Evolutionary conservation across 495 filamentous ascomycete genomes (phyloP).

Genomic region (Xylaria grammica): DNA sequence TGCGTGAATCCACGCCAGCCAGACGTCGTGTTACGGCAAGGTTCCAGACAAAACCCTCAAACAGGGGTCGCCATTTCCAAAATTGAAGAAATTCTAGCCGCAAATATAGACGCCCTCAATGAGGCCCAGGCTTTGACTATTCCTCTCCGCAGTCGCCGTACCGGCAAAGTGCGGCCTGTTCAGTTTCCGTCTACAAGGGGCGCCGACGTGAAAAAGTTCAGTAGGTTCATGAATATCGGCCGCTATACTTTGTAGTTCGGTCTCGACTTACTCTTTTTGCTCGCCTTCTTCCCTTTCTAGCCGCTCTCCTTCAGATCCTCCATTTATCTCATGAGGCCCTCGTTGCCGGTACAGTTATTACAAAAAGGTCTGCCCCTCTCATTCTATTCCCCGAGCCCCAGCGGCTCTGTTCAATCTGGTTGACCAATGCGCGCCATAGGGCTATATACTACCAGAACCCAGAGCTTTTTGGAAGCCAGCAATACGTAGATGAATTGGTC

Average conservation of each 20-base stretch:
- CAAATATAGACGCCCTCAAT: constrained; percentile 53
- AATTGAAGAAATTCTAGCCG: constrained; percentile 59
- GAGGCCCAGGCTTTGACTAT: constrained; percentile 53
- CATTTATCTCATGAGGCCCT: constrained; percentile 73
- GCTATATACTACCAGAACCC: constrained; percentile 92
- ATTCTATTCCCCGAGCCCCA: not conserved
- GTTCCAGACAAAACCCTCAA: constrained; percentile 23
- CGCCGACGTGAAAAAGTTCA: constrained; percentile 46
- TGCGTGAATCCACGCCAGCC: not conserved
- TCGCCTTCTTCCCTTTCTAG: constrained; percentile 26
- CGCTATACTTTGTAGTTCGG: not conserved
- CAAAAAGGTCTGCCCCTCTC: constrained; percentile 68
- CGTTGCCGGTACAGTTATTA: constrained; percentile 64
- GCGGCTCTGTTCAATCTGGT: not conserved
- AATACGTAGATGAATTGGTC: constrained; percentile 74
- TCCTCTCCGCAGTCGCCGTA: constrained; percentile 36
- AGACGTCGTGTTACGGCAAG: constrained; percentile 5
- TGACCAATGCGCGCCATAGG: constrained; percentile 49
- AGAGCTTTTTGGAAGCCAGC: constrained; percentile 76
- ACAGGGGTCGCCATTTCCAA: constrained; percentile 45
- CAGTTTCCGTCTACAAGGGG: constrained; percentile 46
- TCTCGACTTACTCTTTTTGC: not conserved
- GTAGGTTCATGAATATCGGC: constrained; percentile 31
- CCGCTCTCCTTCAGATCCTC: constrained; percentile 67
- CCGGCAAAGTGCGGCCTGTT: constrained; percentile 26